phyloP scores from a whole-genome alignment of 768 basidiomycete species.

The Tubosaeta sp. region DNA sequence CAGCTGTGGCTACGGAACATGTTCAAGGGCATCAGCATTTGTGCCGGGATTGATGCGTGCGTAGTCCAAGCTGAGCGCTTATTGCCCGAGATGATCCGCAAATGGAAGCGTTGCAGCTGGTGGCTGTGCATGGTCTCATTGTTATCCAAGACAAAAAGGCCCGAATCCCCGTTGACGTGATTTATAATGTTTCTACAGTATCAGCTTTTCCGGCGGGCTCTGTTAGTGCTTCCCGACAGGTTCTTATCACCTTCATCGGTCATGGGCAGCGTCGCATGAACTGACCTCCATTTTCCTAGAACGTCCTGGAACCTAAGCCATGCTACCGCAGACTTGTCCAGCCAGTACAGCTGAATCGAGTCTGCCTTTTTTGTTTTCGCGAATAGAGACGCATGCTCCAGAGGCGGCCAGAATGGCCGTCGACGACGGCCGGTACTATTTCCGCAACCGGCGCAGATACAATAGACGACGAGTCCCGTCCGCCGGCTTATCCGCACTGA shows the following conservation, averaged over 20 bases:
- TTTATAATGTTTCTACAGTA: background rate
- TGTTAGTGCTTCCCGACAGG: too few species aligned
- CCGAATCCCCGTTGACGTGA: background rate
- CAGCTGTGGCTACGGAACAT: background rate
- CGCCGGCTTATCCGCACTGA: slow-evolving; percentile 3
- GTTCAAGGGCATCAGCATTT: too few species aligned
- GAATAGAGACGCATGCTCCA: slow-evolving; percentile 5
- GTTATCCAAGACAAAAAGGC: slow-evolving; percentile 16
- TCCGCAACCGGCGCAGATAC: slow-evolving; percentile 5
- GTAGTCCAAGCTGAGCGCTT: background rate
- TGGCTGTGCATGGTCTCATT: slow-evolving; percentile 17
- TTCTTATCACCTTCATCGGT: background rate
- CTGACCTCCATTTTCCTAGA: background rate
- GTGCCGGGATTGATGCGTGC: too few species aligned
- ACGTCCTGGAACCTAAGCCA: background rate
- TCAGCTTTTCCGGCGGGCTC: background rate
- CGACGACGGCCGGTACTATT: background rate
- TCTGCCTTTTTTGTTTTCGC: slow-evolving; percentile 18
- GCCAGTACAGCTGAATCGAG: background rate
- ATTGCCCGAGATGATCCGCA: slow-evolving; percentile 9
- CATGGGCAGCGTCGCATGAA: background rate
- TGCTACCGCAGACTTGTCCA: background rate
- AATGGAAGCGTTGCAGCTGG: slow-evolving; percentile 17
- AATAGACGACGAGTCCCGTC: slow-evolving; percentile 14
- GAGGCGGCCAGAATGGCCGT: slow-evolving; percentile 4